Percentiles rank a stretch among this genome's conserved stretches.
phyloP scores from a whole-genome alignment of 2,329 filamentous ascomycete genomes.

The Exophiala calicioides region DNA sequence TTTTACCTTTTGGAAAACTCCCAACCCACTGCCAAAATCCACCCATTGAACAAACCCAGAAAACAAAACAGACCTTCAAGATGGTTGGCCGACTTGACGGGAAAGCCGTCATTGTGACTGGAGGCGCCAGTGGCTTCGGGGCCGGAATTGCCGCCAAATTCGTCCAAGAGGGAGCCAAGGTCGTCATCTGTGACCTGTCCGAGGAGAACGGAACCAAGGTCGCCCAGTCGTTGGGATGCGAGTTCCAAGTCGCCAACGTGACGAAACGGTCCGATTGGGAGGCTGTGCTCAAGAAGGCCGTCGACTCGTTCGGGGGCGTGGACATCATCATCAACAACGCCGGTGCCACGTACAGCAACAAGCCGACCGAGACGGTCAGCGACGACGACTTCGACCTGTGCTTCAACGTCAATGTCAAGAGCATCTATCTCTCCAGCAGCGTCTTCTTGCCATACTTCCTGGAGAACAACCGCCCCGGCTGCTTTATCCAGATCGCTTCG shows the following conservation, averaged over 20 bases:
- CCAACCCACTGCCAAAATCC: no score
- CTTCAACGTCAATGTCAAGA: conserved; percentile 47
- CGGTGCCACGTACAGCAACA: conserved; percentile 49
- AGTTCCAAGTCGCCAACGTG: conserved; percentile 25
- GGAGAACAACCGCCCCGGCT: conserved; percentile 23
- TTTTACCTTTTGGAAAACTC: no score
- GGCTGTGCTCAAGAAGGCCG: conserved; percentile 42
- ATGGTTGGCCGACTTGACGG: conserved; percentile 35
- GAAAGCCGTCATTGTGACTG: conserved; percentile 47
- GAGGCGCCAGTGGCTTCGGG: conserved; percentile 47
- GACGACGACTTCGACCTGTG: conserved; percentile 52
- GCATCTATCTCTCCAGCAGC: conserved; percentile 27
- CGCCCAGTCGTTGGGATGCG: conserved; percentile 22
- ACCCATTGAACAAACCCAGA: not conserved
- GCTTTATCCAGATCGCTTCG: conserved; percentile 27
- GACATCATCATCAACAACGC: conserved; percentile 56
- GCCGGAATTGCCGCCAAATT: conserved; percentile 42
- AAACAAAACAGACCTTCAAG: not conserved
- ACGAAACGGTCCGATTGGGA: conserved; percentile 28
- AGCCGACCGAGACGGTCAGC: conserved; percentile 45
- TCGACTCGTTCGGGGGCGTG: conserved; percentile 47
- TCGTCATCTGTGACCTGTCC: conserved; percentile 37
- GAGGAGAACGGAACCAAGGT: conserved; percentile 23
- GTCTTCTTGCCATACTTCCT: conserved; percentile 28
- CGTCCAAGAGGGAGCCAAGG: conserved; percentile 38